Percentiles rank a stretch among this genome's conserved stretches.
phyloP scores from a whole-genome alignment of 31 red algal species.

The Porphyra umbilicalis region DNA sequence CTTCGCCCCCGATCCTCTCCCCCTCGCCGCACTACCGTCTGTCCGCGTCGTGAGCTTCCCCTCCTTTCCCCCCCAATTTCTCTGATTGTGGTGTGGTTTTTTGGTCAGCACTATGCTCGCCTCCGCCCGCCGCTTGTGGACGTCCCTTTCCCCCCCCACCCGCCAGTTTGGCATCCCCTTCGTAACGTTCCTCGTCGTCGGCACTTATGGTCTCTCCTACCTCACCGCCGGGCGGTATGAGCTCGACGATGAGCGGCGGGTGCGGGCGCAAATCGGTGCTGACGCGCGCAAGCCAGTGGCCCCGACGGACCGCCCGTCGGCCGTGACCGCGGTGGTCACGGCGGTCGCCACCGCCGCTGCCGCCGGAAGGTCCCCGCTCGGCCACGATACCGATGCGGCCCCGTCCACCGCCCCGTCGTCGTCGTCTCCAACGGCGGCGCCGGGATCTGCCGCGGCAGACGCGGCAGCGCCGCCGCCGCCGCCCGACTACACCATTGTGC shows the following conservation, averaged over 20 bases:
- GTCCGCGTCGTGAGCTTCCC: not conserved
- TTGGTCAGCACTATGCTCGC: not conserved
- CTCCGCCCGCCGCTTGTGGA: not conserved
- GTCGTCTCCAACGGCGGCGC: no score
- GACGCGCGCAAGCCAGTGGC: not conserved
- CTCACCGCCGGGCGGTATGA: slow-evolving; percentile 16
- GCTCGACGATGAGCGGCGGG: slow-evolving; percentile 8
- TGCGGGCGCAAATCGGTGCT: not conserved
- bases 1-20: no score
- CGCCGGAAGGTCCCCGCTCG: no score
- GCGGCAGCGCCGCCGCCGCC: not conserved
- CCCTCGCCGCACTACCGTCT: no score
- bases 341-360: not conserved
- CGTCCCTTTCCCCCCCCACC: not conserved
- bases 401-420: no score
- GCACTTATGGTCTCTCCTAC: slow-evolving; percentile 8
- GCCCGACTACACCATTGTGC: not conserved
- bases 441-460: not conserved
- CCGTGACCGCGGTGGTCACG: not conserved
- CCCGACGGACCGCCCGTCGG: not conserved
- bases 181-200: not conserved
- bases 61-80: not conserved
- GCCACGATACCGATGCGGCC: no score
- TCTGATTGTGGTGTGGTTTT: not conserved
- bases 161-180: slow-evolving; percentile 12